Conservation (phyloP, 2,329 filamentous ascomycete genomes). For the Aspergillus intermedius region DNA sequence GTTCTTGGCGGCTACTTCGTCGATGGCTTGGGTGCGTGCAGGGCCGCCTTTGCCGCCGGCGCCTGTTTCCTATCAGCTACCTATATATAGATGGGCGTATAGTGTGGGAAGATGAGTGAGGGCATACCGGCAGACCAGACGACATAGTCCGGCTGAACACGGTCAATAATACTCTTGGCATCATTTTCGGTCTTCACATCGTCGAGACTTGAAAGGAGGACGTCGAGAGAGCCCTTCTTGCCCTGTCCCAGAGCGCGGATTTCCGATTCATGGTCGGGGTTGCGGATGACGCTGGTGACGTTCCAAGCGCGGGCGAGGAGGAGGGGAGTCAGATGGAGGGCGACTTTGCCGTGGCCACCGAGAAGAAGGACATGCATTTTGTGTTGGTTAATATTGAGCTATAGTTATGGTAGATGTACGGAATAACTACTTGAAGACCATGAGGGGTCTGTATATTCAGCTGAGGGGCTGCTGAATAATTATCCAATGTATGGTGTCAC, state of each 20-base stretch:
- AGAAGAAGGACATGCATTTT: conserved; percentile 60
- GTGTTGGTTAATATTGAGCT: not conserved
- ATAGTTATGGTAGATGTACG: not conserved
- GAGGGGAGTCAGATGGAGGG: conserved; percentile 67
- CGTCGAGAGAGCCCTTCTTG: conserved; percentile 58
- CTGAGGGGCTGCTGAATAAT: no score
- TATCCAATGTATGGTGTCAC: no score
- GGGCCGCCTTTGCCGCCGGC: conserved; percentile 51
- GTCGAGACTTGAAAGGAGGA: conserved; percentile 65
- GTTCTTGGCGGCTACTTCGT: conserved; percentile 49
- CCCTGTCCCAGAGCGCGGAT: conserved; percentile 56
- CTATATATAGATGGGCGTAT: not conserved
- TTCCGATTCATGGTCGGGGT: conserved; percentile 58
- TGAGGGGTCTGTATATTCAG: no score
- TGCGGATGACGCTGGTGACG: conserved; percentile 72
- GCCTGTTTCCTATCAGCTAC: conserved; percentile 26
- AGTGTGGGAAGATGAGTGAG: not conserved
- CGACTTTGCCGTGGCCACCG: conserved; percentile 75
- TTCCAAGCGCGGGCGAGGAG: conserved; percentile 68
- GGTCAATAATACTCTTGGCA: conserved; percentile 54
- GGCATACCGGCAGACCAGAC: conserved; percentile 42
- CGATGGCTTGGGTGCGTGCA: conserved; percentile 45
- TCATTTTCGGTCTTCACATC: conserved; percentile 59
- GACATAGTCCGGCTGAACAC: conserved; percentile 39
- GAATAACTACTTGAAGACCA: no score